Evolutionary conservation across 139 green algal species (phyloP), one percentile per base, ranked within the genome.

Genomic region (Pleodorina starrii): DNA sequence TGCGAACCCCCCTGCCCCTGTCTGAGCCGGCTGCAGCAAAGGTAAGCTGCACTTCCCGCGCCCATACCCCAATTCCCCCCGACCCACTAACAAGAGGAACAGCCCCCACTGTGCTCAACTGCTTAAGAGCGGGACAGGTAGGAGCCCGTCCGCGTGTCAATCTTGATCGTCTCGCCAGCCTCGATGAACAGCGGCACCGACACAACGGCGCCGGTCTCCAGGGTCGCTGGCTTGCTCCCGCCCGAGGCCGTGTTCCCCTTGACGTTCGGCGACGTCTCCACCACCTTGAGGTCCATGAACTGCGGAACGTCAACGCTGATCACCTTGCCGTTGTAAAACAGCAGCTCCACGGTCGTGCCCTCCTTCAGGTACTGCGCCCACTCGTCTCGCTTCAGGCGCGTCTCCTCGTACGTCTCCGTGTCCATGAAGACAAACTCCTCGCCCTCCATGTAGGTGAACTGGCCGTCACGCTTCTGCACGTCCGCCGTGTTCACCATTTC

Each of bases 391-490:
- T 81, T 90, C 21, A 99, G 36, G 29, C 98, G 96, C 19, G 93
- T 97, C 96, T 99, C 98, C 93, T 99, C 98, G 83, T 98, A 99
- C 1, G 93, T 97, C 51, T 94, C 87, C 4, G 74, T 96, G 94
- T 99, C 96, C 98, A 99, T 99, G 93, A 99, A 99, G 29, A 99
- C 95, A 86, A 95, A 98, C 90, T 96, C 80, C 29, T 91, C 90
- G 60, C 77, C 81, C 27, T 91, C 82, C 5, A 43, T 19, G 59
- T 99, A 99, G 12, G 97, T 98, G 93, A 95, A 99, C 89, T 99
- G 97, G 0, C 59, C 91, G 0, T 97, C 94, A 29, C 92, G 91
- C 90, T 97, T 97, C 51, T 96, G 94, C 2, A 98, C 84, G 76
- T 95, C 93, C 10, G 96, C 96, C 14, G 92, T 79, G 73, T 89